Percentiles rank a stretch among this genome's conserved stretches.
Conservation (phyloP, 352 stramenopile species). For the Globisporangium carolinianum region DNA sequence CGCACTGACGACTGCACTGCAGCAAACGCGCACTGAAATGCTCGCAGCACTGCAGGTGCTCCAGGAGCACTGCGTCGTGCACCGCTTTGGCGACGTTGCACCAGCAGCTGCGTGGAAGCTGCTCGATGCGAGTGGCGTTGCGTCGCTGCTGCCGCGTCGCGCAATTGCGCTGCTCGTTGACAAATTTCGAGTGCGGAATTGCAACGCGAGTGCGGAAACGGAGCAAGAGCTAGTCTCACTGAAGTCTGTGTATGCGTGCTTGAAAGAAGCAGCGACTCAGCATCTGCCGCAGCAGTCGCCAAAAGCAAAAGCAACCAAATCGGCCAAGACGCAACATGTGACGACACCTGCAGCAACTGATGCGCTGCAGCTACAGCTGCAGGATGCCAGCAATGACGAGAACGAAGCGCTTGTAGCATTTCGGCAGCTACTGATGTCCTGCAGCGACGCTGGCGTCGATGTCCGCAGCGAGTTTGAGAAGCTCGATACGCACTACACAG, state of each 20-base stretch:
- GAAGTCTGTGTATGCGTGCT: conserved; percentile 17
- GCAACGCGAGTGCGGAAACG: neutral
- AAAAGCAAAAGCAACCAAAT: neutral
- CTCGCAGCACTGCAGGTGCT: conserved; percentile 25
- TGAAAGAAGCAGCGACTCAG: conserved; percentile 11
- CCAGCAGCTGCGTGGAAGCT: conserved; percentile 33
- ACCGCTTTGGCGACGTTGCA: conserved; percentile 28
- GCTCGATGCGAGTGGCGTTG: conserved; percentile 38
- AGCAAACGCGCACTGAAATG: conserved; percentile 25
- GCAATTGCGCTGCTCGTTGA: conserved; percentile 21
- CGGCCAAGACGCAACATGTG: neutral
- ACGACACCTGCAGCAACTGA: neutral
- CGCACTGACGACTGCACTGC: conserved; percentile 22
- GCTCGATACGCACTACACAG: conserved; percentile 34
- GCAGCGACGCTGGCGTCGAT: conserved; percentile 37
- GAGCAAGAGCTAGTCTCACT: conserved; percentile 16
- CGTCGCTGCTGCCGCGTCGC: conserved; percentile 32
- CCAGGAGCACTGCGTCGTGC: conserved; percentile 47
- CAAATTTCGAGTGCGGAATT: conserved; percentile 23
- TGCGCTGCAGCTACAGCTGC: too few relatives aligned
- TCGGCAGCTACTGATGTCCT: conserved; percentile 20
- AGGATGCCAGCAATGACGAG: neutral
- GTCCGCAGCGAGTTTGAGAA: conserved; percentile 45
- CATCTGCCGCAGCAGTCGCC: neutral
- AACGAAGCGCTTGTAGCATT: conserved; percentile 3